Percentiles rank a stretch among this genome's conserved stretches.
phyloP scores from a whole-genome alignment of 2,329 filamentous ascomycete species.

The Xylariaceae sp. region DNA sequence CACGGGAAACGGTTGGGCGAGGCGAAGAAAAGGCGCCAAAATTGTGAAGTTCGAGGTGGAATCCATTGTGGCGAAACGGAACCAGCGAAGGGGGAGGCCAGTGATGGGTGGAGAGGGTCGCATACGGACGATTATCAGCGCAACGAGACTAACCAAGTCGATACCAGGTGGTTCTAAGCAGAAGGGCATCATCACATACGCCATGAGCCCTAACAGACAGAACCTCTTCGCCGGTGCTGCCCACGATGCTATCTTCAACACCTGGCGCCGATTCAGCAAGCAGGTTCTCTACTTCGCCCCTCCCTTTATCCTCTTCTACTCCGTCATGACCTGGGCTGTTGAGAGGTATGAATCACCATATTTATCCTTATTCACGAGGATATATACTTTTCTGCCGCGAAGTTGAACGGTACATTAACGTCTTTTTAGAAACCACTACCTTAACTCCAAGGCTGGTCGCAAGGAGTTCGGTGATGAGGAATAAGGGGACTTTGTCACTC shows the following conservation, averaged over 20 bases:
- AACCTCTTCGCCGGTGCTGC: slow-evolving; percentile 73
- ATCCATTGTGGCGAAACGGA: not conserved
- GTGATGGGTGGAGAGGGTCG: not conserved
- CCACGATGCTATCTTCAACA: slow-evolving; percentile 90
- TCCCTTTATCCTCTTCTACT: slow-evolving; percentile 73
- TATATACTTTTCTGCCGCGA: not conserved
- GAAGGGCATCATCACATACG: slow-evolving; percentile 64
- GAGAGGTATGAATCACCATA: slow-evolving; percentile 58
- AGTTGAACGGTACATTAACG: slow-evolving; percentile 6
- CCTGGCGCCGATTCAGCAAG: slow-evolving; percentile 74
- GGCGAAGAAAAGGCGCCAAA: not conserved
- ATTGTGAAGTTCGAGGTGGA: not conserved
- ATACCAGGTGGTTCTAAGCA: slow-evolving; percentile 52
- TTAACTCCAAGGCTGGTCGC: slow-evolving; percentile 33
- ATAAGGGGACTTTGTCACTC: slow-evolving; percentile 18
- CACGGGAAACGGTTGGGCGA: not conserved
- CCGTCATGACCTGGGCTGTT: slow-evolving; percentile 82
- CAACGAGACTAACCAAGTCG: slow-evolving; percentile 24
- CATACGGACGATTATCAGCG: not conserved
- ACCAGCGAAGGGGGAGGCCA: not conserved
- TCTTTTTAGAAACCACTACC: slow-evolving; percentile 29
- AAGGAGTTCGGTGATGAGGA: slow-evolving; percentile 25
- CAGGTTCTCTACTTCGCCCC: slow-evolving; percentile 89
- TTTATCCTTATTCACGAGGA: not conserved
- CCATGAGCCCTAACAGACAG: slow-evolving; percentile 81